Evolutionary conservation across 73 alveolate species (phyloP).

Genomic region (Uronychia binucleata): DNA sequence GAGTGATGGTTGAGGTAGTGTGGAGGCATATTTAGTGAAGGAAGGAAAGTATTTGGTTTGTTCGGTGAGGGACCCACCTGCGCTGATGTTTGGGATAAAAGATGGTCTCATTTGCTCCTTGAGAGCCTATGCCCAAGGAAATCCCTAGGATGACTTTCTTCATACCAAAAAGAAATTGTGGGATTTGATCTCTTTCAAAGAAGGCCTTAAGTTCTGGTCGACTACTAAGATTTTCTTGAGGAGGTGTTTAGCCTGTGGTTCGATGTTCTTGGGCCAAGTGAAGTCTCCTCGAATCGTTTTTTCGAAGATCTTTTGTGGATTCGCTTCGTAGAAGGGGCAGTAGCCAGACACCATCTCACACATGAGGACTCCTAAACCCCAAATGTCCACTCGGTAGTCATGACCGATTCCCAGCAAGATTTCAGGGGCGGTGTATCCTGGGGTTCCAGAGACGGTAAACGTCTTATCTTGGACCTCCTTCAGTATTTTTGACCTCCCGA

Average conservation of each 20-base stretch:
- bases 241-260: constrained; percentile 25
- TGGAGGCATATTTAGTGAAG: too few relatives aligned
- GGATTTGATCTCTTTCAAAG: constrained; percentile 23
- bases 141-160: not conserved
- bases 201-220: constrained; percentile 33
- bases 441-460: constrained; percentile 59
- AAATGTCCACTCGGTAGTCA: constrained; percentile 22
- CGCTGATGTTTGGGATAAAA: too few relatives aligned
- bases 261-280: constrained; percentile 45
- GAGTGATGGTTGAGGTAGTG: too few relatives aligned
- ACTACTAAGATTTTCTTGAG: constrained; percentile 36
- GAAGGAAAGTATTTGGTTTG: too few relatives aligned
- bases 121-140: not conserved
- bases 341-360: constrained; percentile 48
- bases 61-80: too few relatives aligned
- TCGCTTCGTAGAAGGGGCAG: constrained; percentile 18
- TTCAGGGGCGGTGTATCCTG: constrained; percentile 81
- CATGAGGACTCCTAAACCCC: constrained; percentile 41
- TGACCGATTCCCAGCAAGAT: constrained; percentile 11
- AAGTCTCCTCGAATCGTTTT: constrained; percentile 9
- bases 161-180: constrained; percentile 21
- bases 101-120: too few relatives aligned
- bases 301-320: constrained; percentile 20
- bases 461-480: constrained; percentile 30
- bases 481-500: constrained; percentile 37